These are phyloP conservation scores for Camptophora hylomeconis DNA, from an alignment of 2,329 filamentous ascomycete species.

Conservation along the genomic window DNA sequence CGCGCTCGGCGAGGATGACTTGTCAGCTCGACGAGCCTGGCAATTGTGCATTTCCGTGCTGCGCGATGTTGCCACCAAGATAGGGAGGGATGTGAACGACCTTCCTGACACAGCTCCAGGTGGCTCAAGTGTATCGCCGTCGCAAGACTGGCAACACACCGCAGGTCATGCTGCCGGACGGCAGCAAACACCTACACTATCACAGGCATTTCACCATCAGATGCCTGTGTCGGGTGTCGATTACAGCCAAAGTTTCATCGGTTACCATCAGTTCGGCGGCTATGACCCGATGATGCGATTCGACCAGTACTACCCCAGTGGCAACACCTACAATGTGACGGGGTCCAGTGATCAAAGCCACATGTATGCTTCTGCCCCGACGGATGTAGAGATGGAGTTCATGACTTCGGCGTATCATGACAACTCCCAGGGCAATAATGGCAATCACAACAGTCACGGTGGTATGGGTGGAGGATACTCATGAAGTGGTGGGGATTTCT, in stretches of 20 bases:
- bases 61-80: constrained; percentile 21
- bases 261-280: background rate
- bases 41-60: constrained; percentile 27
- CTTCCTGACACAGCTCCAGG: constrained; percentile 16
- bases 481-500: too few species aligned
- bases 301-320: constrained; percentile 16
- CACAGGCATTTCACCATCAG: background rate
- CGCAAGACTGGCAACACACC: background rate
- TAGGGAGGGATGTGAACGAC: constrained; percentile 21
- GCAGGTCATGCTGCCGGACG: background rate
- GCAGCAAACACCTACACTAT: background rate
- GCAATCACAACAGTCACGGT: constrained; percentile 13
- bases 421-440: too few species aligned
- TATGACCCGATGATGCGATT: constrained; percentile 14
- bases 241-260: background rate
- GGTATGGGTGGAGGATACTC: too few species aligned
- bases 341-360: constrained; percentile 6
- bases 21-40: constrained; percentile 30
- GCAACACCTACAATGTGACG: constrained; percentile 5
- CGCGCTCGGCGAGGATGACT: constrained; percentile 24
- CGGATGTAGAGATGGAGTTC: constrained; percentile 16
- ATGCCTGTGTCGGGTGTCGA: constrained; percentile 1
- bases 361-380: constrained; percentile 3
- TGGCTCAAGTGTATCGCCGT: constrained; percentile 1
- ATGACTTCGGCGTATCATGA: too few species aligned